These are phyloP conservation scores for Clonostachys rosea DNA, from an alignment of 2,329 filamentous ascomycete genomes.

Conservation along the genomic window DNA sequence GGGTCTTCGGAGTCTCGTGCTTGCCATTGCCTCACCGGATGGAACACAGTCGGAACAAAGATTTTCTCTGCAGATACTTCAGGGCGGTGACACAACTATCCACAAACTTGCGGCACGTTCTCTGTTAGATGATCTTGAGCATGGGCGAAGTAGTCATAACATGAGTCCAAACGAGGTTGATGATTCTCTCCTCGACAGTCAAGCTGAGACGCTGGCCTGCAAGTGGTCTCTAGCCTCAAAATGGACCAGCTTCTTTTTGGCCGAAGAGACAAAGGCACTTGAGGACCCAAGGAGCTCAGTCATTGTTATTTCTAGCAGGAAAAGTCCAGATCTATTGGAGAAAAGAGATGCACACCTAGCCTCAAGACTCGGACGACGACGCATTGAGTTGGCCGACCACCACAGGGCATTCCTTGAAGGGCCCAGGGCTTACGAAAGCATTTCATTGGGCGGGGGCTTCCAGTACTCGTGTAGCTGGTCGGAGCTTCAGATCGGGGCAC, in stretches of 20 bases:
- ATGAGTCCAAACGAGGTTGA: not conserved
- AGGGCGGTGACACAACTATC: not conserved
- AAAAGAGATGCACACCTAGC: not conserved
- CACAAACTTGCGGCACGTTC: constrained; percentile 3
- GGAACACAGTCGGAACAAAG: not conserved
- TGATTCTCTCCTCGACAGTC: not conserved
- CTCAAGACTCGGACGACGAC: too few species aligned
- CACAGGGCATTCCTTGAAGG: too few species aligned
- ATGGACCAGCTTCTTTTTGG: constrained; percentile 4
- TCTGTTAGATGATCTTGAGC: constrained; percentile 1
- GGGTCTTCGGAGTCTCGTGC: too few species aligned
- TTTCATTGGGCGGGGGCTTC: too few species aligned
- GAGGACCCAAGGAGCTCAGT: not conserved
- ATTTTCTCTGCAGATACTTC: not conserved
- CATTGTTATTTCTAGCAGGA: not conserved
- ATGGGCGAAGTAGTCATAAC: not conserved
- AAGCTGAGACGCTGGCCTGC: not conserved
- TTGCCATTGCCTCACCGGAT: too few species aligned
- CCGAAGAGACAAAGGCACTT: not conserved
- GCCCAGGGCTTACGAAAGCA: too few species aligned
- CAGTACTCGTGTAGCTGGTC: too few species aligned
- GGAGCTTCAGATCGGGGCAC: too few species aligned
- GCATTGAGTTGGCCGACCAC: too few species aligned
- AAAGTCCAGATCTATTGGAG: not conserved
- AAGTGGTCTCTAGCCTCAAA: constrained; percentile 4